Percentiles rank a stretch among this genome's conserved stretches.
These are phyloP conservation scores for Mycena vulgaris DNA, from an alignment of 768 basidiomycete species.

Conservation along the genomic window DNA sequence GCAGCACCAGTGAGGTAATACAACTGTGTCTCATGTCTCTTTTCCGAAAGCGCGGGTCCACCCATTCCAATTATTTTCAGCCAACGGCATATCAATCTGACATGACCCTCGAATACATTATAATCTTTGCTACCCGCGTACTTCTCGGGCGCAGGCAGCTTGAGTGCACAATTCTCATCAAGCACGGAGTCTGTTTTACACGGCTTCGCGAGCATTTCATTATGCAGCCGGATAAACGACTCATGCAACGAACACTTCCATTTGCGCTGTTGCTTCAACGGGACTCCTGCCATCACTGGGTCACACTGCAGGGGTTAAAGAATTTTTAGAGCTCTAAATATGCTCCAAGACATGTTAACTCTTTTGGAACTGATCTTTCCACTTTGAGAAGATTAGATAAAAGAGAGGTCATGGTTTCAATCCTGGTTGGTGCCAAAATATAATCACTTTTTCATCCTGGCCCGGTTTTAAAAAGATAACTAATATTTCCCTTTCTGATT, in stretches of 20 bases:
- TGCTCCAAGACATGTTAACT: no score
- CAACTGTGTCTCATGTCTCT: not conserved
- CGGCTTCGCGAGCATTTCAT: not conserved
- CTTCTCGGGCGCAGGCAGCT: not conserved
- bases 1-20: conserved; percentile 11
- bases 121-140: not conserved
- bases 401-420: no score
- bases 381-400: no score
- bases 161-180: not conserved
- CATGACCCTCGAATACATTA: conserved; percentile 1
- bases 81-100: not conserved
- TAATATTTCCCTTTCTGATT: no score
- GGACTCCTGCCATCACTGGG: not conserved
- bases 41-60: not conserved
- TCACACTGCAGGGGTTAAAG: no score
- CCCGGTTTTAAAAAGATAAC: no score
- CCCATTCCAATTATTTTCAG: not conserved
- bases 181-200: not conserved
- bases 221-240: not conserved
- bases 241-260: not conserved
- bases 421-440: no score
- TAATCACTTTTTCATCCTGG: no score
- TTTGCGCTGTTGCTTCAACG: not conserved
- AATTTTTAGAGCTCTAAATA: no score
- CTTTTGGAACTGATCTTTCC: no score